Evolutionary conservation across 23 red algal species (phyloP).

Genomic region (Agarophyton chilense): DNA sequence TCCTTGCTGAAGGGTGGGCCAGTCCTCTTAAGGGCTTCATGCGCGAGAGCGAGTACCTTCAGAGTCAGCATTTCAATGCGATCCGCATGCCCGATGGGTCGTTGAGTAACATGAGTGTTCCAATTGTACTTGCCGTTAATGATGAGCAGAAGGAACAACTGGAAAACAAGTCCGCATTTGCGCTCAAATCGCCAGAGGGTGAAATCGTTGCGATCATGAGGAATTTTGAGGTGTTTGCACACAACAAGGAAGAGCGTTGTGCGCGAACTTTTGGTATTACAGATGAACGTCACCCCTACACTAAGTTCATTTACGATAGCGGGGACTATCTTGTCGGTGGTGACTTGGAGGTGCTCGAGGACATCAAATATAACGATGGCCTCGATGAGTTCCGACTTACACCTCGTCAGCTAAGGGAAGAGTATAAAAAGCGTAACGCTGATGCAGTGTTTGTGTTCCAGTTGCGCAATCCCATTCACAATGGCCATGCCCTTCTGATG

Average conservation of each 20-base stretch:
- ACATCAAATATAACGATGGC: slow-evolving; percentile 88
- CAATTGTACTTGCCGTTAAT: slow-evolving; percentile 91
- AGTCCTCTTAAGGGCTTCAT: slow-evolving; percentile 94
- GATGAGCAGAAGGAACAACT: slow-evolving; percentile 69
- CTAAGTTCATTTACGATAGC: slow-evolving; percentile 78
- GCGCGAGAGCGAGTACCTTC: slow-evolving; percentile 95
- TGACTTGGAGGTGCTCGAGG: slow-evolving; percentile 87
- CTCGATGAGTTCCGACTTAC: slow-evolving; percentile 95
- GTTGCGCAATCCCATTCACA: slow-evolving; percentile 98
- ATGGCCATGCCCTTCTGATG: slow-evolving; percentile 98
- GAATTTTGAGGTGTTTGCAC: slow-evolving; percentile 80
- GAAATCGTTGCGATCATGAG: slow-evolving; percentile 86
- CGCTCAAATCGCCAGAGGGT: slow-evolving; percentile 64
- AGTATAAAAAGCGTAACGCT: slow-evolving; percentile 80
- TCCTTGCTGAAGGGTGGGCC: slow-evolving; percentile 98
- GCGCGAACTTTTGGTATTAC: slow-evolving; percentile 91
- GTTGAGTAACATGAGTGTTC: slow-evolving; percentile 88
- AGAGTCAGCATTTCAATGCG: slow-evolving; percentile 93
- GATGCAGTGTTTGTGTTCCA: slow-evolving; percentile 99
- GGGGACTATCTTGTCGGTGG: slow-evolving; percentile 95
- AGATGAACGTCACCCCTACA: slow-evolving; percentile 90
- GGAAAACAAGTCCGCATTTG: slow-evolving; percentile 58
- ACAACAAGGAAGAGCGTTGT: slow-evolving; percentile 98
- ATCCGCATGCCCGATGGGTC: slow-evolving; percentile 77
- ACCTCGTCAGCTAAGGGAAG: slow-evolving; percentile 80